Conservation (phyloP, 208 protist species). For the Leptomonas seymouri region DNA sequence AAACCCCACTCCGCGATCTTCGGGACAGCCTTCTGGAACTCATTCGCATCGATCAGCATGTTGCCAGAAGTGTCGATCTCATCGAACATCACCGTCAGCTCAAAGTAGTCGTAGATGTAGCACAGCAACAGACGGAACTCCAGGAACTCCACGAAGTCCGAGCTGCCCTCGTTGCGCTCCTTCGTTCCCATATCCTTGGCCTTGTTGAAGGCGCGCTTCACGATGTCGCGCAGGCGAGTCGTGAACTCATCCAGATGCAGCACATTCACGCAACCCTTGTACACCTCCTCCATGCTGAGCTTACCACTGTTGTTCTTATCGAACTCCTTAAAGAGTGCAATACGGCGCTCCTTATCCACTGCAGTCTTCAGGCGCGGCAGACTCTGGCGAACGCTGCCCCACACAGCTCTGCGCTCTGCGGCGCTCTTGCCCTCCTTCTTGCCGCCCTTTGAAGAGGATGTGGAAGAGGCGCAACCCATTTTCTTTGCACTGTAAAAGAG, state of each 20-base stretch:
- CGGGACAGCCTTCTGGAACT: slow-evolving; percentile 66
- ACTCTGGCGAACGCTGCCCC: slow-evolving; percentile 36
- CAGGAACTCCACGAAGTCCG: slow-evolving; percentile 62
- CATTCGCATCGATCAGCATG: slow-evolving; percentile 59
- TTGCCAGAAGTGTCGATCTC: slow-evolving; percentile 81
- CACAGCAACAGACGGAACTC: slow-evolving; percentile 86
- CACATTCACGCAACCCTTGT: slow-evolving; percentile 50
- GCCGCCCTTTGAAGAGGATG: slow-evolving; percentile 18
- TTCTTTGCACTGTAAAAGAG: not conserved
- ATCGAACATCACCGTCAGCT: slow-evolving; percentile 85
- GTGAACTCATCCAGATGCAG: slow-evolving; percentile 73
- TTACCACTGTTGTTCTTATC: slow-evolving; percentile 55
- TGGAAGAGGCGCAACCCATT: slow-evolving; percentile 37
- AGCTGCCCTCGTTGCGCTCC: slow-evolving; percentile 30
- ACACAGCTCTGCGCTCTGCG: slow-evolving; percentile 48
- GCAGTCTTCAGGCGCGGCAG: slow-evolving; percentile 45
- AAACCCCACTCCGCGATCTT: slow-evolving; percentile 67
- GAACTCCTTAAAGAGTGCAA: slow-evolving; percentile 79
- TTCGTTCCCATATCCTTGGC: slow-evolving; percentile 59
- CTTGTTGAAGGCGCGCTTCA: slow-evolving; percentile 85
- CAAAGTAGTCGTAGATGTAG: slow-evolving; percentile 70
- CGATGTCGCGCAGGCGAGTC: slow-evolving; percentile 59
- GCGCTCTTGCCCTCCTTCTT: slow-evolving; percentile 42
- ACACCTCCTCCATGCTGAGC: slow-evolving; percentile 67
- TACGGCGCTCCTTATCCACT: slow-evolving; percentile 44